These are phyloP conservation scores for Epichloe glyceriae DNA, from an alignment of 2,329 filamentous ascomycete genomes.

Conservation along the genomic window DNA sequence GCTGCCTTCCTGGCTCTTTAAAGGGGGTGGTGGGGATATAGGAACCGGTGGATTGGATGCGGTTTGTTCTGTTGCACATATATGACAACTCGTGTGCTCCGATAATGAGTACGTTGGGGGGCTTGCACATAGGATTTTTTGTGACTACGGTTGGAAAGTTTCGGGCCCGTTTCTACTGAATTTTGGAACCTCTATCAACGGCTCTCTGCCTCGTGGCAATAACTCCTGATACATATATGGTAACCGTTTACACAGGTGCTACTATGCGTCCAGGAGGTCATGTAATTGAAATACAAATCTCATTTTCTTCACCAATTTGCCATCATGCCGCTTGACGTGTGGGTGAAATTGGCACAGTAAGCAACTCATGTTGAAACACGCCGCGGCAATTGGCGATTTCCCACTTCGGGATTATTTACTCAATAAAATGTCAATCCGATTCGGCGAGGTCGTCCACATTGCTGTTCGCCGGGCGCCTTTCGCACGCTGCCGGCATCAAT, in stretches of 20 bases:
- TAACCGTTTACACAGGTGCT: background rate
- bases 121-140: conserved; percentile 18
- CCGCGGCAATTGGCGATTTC: no score
- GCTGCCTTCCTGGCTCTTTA: conserved; percentile 31
- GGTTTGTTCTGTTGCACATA: background rate
- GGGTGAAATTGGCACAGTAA: no score
- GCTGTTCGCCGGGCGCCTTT: no score
- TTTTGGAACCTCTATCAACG: background rate
- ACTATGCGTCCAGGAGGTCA: background rate
- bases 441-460: no score
- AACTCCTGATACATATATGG: background rate
- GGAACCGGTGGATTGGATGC: background rate
- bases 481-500: no score
- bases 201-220: background rate
- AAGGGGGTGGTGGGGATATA: conserved; percentile 13
- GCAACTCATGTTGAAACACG: no score
- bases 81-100: conserved; percentile 10
- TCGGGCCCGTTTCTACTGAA: background rate
- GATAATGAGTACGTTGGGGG: conserved; percentile 5
- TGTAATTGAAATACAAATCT: background rate
- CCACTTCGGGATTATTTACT: no score
- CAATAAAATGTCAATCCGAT: no score
- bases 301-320: background rate
- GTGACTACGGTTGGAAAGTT: conserved; percentile 11
- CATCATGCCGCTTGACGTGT: background rate